Evolutionary conservation across 371 early-diverging fungal genomes (phyloP), one percentile per base, ranked within the genome.

Genomic region (Haplosporangium sp.): DNA sequence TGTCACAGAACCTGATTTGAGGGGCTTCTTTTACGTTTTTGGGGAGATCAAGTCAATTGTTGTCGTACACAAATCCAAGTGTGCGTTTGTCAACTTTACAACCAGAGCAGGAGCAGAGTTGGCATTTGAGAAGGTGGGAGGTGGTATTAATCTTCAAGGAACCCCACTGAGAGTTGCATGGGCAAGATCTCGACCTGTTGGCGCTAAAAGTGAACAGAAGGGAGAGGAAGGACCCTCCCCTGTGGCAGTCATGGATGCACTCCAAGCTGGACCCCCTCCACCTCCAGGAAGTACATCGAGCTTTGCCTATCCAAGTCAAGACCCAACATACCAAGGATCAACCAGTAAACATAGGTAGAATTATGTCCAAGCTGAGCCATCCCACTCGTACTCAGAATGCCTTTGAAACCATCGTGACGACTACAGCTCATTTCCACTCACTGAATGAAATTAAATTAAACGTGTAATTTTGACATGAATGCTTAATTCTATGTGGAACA

Each of bases 31-130:
- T 78, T 87, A 89, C 59, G 88, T 86, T 0, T 97, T 90, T 84
- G 98, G 98, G 37, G 96, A 96, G 69, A 88, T 97, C 74, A 94
- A 95, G 82, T 95, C 96, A 0, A 84, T 97, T n/a, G 91, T 94
- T 4, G 86, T 97, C 1, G 89, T 92, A 11, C 86, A 88, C 61
- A 94, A 93, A 69, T 89, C 92, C 35, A 88, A 90, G 63, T 95
- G 95, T 72, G 98, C 97, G 1, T 97, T 97, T 85, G 86, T 98
- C 55, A 97, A 97, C 83, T 98, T 88, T 78, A 87, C 88, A 4
- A 88, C 91, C 13, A 86, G 96, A 55, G 85, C 85, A 10, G 89
- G 90, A 35, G 97, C 97, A 13, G 94, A 95, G 82, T 72, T 89
- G 19, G 95, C 95, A 0, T 90, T 91, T 20, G 88, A 90, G 27